These are phyloP conservation scores for Rhizopogon sp. DNA, from an alignment of 768 basidiomycete species.

Conservation along the genomic window DNA sequence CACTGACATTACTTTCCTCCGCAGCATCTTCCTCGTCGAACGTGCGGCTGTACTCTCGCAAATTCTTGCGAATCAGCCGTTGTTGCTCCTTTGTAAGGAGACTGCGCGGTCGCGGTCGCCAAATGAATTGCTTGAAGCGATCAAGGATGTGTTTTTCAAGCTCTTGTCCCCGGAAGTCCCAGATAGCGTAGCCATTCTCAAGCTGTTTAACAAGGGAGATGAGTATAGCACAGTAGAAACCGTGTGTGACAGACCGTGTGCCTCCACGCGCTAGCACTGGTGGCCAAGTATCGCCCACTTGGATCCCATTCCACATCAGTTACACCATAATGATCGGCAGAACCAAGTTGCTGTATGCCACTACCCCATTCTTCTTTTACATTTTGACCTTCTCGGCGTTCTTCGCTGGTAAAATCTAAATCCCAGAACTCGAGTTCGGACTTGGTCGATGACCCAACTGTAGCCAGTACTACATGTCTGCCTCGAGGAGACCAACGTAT, in stretches of 20 bases:
- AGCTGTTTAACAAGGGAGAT: slow-evolving; percentile 46
- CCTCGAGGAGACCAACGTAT: slow-evolving; percentile 97
- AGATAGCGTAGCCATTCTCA: slow-evolving; percentile 93
- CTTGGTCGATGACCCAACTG: slow-evolving; percentile 91
- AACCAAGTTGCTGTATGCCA: slow-evolving; percentile 79
- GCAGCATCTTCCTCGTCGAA: slow-evolving; percentile 98
- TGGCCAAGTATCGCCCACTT: slow-evolving; percentile 87
- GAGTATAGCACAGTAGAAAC: slow-evolving; percentile 6
- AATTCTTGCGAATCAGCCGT: slow-evolving; percentile 77
- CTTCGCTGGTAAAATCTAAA: slow-evolving; percentile 79
- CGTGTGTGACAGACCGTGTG: slow-evolving; percentile 61
- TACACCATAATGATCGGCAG: slow-evolving; percentile 93
- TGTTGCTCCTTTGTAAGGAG: slow-evolving; percentile 86
- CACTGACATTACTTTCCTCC: slow-evolving; percentile 91
- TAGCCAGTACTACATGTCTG: slow-evolving; percentile 92
- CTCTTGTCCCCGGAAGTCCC: slow-evolving; percentile 98
- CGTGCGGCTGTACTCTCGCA: slow-evolving; percentile 83
- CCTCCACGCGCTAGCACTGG: slow-evolving; percentile 93
- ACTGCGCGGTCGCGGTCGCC: slow-evolving; percentile 93
- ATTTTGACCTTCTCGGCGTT: slow-evolving; percentile 39
- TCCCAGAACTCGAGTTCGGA: slow-evolving; percentile 99
- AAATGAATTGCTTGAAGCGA: slow-evolving; percentile 97
- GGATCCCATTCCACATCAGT: slow-evolving; percentile 99
- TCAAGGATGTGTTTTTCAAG: slow-evolving; percentile 85
- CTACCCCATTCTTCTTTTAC: slow-evolving; percentile 76